Evolutionary conservation across 139 green algal genomes (phyloP).

Genomic region (Auxenochlorella pyrenoidosa): DNA sequence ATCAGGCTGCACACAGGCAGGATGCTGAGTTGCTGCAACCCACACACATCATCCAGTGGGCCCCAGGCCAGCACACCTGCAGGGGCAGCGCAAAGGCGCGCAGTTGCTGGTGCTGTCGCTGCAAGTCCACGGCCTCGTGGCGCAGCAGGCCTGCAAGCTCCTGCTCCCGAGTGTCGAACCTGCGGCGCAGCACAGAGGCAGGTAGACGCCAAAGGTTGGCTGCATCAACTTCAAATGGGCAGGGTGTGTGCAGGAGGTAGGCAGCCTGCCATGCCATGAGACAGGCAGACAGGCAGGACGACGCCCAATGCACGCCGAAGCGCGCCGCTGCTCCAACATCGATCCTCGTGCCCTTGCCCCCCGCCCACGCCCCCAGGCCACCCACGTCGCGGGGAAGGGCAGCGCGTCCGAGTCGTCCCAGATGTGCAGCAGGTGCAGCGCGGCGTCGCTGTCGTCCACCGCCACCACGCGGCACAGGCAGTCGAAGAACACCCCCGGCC

Average conservation of each 20-base stretch:
- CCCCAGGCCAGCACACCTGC: not conserved
- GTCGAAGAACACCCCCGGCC: slow-evolving; percentile 45
- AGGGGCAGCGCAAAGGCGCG: slow-evolving; percentile 24
- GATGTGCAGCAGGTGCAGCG: slow-evolving; percentile 35
- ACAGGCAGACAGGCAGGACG: not conserved
- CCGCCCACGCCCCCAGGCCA: too few relatives aligned
- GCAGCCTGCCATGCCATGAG: too few relatives aligned
- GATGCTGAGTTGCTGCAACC: not conserved
- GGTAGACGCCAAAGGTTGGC: too few relatives aligned
- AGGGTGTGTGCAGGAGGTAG: not conserved
- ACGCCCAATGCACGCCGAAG: not conserved
- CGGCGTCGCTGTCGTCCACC: not conserved
- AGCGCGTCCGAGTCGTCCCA: slow-evolving; percentile 59
- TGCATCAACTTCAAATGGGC: too few relatives aligned
- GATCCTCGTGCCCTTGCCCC: not conserved
- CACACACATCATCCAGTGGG: not conserved
- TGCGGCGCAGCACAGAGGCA: not conserved
- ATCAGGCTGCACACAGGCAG: not conserved
- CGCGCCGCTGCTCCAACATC: not conserved
- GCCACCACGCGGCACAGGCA: slow-evolving; percentile 30
- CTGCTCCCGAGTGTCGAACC: slow-evolving; percentile 19
- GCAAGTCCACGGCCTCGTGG: not conserved
- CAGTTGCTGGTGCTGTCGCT: not conserved
- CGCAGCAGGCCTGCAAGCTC: not conserved
- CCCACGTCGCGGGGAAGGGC: slow-evolving; percentile 40